Evolutionary conservation across 177 flowering plant species (phyloP).

Genomic region (Vitis hybrid): DNA sequence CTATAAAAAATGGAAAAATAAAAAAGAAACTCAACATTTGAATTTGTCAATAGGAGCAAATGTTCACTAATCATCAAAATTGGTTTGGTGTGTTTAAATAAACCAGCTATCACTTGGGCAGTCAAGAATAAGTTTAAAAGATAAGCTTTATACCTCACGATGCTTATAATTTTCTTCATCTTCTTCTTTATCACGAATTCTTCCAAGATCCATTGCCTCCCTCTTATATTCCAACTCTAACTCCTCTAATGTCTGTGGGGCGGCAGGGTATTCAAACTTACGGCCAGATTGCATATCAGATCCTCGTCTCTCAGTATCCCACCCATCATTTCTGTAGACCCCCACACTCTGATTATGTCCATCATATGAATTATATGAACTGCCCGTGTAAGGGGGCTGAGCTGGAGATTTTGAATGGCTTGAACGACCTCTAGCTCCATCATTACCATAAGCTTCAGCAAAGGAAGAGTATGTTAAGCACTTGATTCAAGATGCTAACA

Average conservation of each 20-base stretch:
- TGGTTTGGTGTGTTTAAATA: no score
- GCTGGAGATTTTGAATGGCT: conserved; percentile 87
- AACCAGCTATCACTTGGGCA: no score
- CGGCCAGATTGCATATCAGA: conserved; percentile 44
- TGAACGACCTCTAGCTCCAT: conserved; percentile 72
- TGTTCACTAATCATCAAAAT: no score
- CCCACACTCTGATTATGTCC: conserved; percentile 49
- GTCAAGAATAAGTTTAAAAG: neutral
- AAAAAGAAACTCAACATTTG: no score
- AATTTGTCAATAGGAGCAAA: no score
- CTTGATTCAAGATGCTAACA: conserved; percentile 53
- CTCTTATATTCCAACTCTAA: conserved; percentile 80
- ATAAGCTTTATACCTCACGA: conserved; percentile 73
- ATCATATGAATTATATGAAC: conserved; percentile 57
- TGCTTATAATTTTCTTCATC: conserved; percentile 95
- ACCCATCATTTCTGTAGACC: conserved; percentile 50
- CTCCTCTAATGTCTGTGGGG: conserved; percentile 73
- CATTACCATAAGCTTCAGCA: conserved; percentile 94
- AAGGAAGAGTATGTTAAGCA: conserved; percentile 84
- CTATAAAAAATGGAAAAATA: no score
- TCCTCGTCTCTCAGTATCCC: conserved; percentile 64
- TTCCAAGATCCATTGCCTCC: conserved; percentile 82
- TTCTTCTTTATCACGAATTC: conserved; percentile 85
- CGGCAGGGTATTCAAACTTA: conserved; percentile 51
- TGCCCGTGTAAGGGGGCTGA: conserved; percentile 41